These are phyloP conservation scores for Phytophthora sp. DNA, from an alignment of 352 stramenopile species.

Conservation along the genomic window DNA sequence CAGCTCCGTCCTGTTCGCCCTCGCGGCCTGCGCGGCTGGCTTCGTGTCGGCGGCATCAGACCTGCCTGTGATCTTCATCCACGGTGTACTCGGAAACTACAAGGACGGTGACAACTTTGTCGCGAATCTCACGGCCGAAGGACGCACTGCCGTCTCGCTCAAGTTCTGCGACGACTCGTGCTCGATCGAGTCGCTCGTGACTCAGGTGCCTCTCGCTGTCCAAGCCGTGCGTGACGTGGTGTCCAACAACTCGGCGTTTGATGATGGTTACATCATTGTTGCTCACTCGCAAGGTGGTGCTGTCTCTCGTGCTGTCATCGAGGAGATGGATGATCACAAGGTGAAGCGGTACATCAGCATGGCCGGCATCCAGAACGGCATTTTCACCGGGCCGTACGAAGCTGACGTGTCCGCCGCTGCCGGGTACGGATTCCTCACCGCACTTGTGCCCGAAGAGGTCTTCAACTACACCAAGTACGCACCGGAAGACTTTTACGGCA, in stretches of 20 bases:
- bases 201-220: neutral
- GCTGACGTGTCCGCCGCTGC: neutral
- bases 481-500: neutral
- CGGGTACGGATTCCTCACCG: neutral
- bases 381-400: constrained; percentile 4
- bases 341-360: constrained; percentile 5
- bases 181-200: constrained; percentile 5
- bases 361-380: constrained; percentile 1
- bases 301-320: neutral
- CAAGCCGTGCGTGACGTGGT: neutral
- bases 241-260: neutral
- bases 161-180: neutral
- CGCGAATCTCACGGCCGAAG: constrained; percentile 5
- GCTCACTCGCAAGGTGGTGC: neutral
- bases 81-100: neutral
- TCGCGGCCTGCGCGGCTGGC: neutral
- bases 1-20: neutral
- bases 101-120: neutral
- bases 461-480: constrained; percentile 5
- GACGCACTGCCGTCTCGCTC: neutral
- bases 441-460: neutral
- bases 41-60: neutral
- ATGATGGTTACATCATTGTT: constrained; percentile 7
- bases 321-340: constrained; percentile 8
- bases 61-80: constrained; percentile 9